Conservation (phyloP, 1,139 yeast species). For the Geotrichum fermentans region DNA sequence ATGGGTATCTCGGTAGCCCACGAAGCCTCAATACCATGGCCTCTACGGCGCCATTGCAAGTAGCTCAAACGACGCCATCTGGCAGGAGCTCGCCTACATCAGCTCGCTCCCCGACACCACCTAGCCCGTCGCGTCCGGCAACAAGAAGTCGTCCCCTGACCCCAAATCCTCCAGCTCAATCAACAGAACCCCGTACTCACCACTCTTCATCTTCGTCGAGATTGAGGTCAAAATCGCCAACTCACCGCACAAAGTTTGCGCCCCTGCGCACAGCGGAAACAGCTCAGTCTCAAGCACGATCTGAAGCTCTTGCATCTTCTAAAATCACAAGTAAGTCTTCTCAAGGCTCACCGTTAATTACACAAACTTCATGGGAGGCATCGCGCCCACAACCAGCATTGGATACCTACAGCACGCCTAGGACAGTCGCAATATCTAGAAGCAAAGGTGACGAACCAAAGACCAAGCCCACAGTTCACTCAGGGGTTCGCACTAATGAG, state of each 20-base stretch:
- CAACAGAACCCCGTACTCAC: not conserved
- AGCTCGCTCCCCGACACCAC: too few species aligned
- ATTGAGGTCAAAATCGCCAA: not conserved
- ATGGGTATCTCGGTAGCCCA: too few species aligned
- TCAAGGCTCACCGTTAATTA: not conserved
- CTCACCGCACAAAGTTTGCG: not conserved
- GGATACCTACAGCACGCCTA: too few species aligned
- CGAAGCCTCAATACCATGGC: too few species aligned
- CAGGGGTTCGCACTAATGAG: not conserved
- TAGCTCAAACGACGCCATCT: too few species aligned
- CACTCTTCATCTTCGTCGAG: constrained; percentile 1
- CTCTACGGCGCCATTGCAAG: too few species aligned
- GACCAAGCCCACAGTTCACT: too few species aligned
- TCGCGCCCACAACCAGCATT: not conserved
- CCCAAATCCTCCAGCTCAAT: not conserved
- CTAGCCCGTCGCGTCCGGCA: too few species aligned
- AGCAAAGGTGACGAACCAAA: too few species aligned
- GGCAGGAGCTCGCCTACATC: too few species aligned
- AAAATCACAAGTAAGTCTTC: not conserved
- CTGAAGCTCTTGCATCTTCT: not conserved
- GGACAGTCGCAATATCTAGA: too few species aligned
- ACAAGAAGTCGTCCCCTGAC: too few species aligned
- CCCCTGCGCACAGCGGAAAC: not conserved
- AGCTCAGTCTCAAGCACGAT: constrained; percentile 4
- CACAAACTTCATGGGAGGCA: not conserved